Conservation (phyloP, 1,284 basidiomycete genomes). For the Rhodotorula mucilaginosa region DNA sequence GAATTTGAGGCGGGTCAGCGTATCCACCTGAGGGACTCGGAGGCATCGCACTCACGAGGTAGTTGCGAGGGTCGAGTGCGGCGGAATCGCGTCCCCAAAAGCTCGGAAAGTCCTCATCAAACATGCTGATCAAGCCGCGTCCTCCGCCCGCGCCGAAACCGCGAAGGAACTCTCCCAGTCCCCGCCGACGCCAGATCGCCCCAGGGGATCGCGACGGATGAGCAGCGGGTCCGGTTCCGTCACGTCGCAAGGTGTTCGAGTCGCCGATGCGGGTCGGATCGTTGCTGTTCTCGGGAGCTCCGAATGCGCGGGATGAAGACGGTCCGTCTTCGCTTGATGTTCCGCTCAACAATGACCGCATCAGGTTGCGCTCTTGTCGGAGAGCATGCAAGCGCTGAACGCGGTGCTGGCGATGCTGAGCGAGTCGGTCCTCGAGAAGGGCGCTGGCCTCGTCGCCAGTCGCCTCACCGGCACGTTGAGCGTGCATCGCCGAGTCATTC, state of each 20-base stretch:
- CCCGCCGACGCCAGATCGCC: slow-evolving; percentile 1
- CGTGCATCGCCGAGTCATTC: background rate
- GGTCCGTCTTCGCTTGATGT: background rate
- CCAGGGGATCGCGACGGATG: slow-evolving; percentile 20
- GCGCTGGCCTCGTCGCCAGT: background rate
- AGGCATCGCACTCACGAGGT: slow-evolving; percentile 21
- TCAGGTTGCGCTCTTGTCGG: slow-evolving; percentile 16
- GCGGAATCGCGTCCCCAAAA: slow-evolving; percentile 22
- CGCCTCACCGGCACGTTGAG: background rate
- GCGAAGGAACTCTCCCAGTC: slow-evolving; percentile 26
- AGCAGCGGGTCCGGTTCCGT: background rate
- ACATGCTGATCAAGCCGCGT: slow-evolving; percentile 11
- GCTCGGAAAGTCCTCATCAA: slow-evolving; percentile 28
- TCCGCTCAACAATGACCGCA: slow-evolving; percentile 19
- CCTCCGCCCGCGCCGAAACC: slow-evolving; percentile 10
- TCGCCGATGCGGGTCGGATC: background rate
- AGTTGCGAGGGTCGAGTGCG: slow-evolving; percentile 34
- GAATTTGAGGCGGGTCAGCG: background rate
- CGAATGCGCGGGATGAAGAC: too few species aligned
- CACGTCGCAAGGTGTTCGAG: background rate
- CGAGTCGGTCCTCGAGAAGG: slow-evolving; percentile 9
- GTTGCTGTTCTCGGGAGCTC: too few species aligned
- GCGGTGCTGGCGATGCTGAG: slow-evolving; percentile 9
- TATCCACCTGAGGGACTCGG: too few species aligned
- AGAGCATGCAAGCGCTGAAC: slow-evolving; percentile 20